Base-by-base conservation (phyloP, 192 early-diverging fungal genomes). In the Backusella morwellensis region DNA sequence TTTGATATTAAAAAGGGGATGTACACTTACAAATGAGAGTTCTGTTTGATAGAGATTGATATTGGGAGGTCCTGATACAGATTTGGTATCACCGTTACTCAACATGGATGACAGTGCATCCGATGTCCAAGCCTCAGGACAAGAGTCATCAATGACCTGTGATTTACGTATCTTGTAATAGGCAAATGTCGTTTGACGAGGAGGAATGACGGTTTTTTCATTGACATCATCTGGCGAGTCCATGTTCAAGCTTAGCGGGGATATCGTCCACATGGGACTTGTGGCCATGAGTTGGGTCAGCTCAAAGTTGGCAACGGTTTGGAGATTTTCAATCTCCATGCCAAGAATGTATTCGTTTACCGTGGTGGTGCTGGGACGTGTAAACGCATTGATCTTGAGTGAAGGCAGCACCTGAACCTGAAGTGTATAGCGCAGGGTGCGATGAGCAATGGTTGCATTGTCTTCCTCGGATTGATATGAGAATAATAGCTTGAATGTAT, bases 351-450 rank as follows among this genome's bases (percentile, higher is more conserved):
- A 97, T 77, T 98, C 96, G 79, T 92, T 89, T 7, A 95, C 84
- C 12, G 80, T 85, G n/a, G 81, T 86, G 23, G 89, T 84, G 72
- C 95, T 95, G 6, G 95, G 94, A 32, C 96, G 82, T 9, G 97
- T 96, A 81, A 99, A 98, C 0, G 97, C 95, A 77, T 96, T 97
- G 80, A 99, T 95, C 66, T 95, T 90, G 19, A 99, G 85, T 4
- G 96, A 97, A 9, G 96, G 95, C 42, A 88, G 81, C 3, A 99
- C 96, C 21, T 94, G 87, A 11, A 88, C 79, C 0, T 79, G 40
- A 6, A 90, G 42, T 32, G 87, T 84, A 83, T 90, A 89, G 9
- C 89, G 87, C 29, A 95, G 80, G 35, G 86, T 93, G 17, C 95
- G 87, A 75, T 88, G 90, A 2, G 81, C 87, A 81, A 90, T 90